Conservation (phyloP, 2,329 filamentous ascomycete species). For the Biscogniauxia marginata region DNA sequence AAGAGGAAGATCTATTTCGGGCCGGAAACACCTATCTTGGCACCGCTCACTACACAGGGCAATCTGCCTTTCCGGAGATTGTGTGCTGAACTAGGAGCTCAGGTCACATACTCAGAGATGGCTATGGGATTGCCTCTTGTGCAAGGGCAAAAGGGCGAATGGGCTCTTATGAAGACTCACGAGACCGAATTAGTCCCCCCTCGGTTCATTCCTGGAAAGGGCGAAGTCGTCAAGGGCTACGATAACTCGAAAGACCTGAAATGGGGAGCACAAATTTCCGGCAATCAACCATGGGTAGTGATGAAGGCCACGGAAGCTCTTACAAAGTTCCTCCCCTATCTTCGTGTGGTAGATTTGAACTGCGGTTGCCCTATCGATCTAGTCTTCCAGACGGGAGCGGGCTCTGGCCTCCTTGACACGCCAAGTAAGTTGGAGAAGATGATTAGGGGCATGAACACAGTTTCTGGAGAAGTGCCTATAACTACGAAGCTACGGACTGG, state of each 20-base stretch:
- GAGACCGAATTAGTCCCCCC: constrained; percentile 76
- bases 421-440: constrained; percentile 90
- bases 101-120: constrained; percentile 98
- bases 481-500: constrained; percentile 95
- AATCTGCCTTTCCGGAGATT: constrained; percentile 93
- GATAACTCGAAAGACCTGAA: constrained; percentile 79
- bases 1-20: constrained; percentile 94
- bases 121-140: constrained; percentile 87
- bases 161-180: constrained; percentile 92
- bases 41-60: constrained; percentile 92
- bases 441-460: constrained; percentile 90
- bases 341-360: constrained; percentile 92
- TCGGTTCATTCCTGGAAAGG: constrained; percentile 54
- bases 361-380: constrained; percentile 97
- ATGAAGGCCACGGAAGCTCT: constrained; percentile 85
- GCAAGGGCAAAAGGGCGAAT: constrained; percentile 87
- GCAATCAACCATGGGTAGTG: constrained; percentile 87
- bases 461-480: constrained; percentile 87
- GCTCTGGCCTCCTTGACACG: constrained; percentile 87
- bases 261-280: constrained; percentile 91
- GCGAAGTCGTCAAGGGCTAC: constrained; percentile 68
- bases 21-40: constrained; percentile 87
- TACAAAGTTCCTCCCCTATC: constrained; percentile 71
- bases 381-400: constrained; percentile 82
- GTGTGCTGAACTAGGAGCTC: constrained; percentile 83